These are phyloP conservation scores for Vigna mungo DNA, from an alignment of 306 rosid species.

Conservation along the genomic window DNA sequence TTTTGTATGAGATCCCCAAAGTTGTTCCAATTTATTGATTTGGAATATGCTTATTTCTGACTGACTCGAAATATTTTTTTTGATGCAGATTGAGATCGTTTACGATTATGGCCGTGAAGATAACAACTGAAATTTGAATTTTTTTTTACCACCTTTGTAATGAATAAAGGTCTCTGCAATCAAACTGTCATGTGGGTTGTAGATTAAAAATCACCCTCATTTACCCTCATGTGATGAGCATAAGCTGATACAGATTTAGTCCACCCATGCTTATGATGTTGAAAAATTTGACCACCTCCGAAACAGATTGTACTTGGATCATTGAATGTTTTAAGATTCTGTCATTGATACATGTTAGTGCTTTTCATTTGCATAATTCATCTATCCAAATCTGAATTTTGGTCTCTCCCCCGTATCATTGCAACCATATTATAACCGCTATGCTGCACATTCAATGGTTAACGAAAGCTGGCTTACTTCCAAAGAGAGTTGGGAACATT, in stretches of 20 bases:
- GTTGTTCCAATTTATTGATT: slow-evolving; percentile 11
- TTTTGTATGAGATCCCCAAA: background rate
- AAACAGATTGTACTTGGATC: slow-evolving; percentile 21
- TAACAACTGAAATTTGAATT: slow-evolving; percentile 56
- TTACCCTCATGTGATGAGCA: background rate
- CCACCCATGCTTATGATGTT: slow-evolving; percentile 40
- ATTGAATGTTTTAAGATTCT: slow-evolving; percentile 15
- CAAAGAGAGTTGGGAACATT: background rate
- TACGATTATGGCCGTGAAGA: slow-evolving; percentile 90
- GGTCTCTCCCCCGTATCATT: background rate
- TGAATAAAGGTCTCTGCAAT: slow-evolving; percentile 67
- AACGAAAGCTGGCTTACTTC: background rate
- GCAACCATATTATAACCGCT: background rate
- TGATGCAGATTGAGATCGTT: slow-evolving; percentile 78
- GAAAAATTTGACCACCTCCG: slow-evolving; percentile 35
- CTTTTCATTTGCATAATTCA: slow-evolving; percentile 11
- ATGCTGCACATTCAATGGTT: background rate
- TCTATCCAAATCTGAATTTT: background rate
- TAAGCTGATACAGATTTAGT: slow-evolving; percentile 48
- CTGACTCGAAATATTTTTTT: slow-evolving; percentile 37
- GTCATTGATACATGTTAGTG: slow-evolving; percentile 4
- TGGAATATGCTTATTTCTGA: slow-evolving; percentile 39
- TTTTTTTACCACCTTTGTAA: slow-evolving; percentile 40
- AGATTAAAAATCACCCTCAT: slow-evolving; percentile 30
- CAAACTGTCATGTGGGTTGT: slow-evolving; percentile 35